Base-by-base conservation (phyloP, 148 eudicot species). In the Amaranthus palmeri region DNA sequence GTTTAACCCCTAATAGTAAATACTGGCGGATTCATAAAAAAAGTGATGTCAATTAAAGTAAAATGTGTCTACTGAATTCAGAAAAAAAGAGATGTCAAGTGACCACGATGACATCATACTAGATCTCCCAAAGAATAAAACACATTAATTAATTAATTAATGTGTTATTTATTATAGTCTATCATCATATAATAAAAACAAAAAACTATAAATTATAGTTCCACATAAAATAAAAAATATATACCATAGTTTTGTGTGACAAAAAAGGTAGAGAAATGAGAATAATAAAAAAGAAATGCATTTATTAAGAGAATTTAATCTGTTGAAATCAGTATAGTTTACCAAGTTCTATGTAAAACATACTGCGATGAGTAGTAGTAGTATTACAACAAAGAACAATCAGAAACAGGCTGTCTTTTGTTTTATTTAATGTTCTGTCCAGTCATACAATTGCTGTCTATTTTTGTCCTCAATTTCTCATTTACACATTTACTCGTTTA, bases 381-480 rank as follows among this genome's bases (percentile, higher is more conserved):
- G 4, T 13, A 44, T 67, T 18, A 41, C 65, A 61, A 68, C 58
- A 69, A 70, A 71, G 72, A 79, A 71, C 78, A 79, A 74, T 79
- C 50, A 74, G 64, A 79, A 74, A 79, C 82, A 79, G 82, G 75
- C 76, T 81, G 72, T 69, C 78, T 75, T 81, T 81, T 79, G 76
- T 69, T 79, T 74, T 76, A 67, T 80, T 76, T 76, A 76, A 76
- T 72, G 73, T 71, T 76, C 80, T 80, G 77, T 76, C 73, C 70
- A 76, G 53, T 76, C 74, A 80, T 80, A 54, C 76, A 75, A 71
- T 71, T 61, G 76, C 68, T 72, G 77, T 79, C 82, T 70, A 67
- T 76, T 76, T 76, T 76, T 80, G 73, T 71, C 83, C 69, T 63
- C 65, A 67, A 72, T 44, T 67, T 73, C 79, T 61, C 68, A 64